Base-by-base conservation (phyloP, 192 early-diverging fungal genomes). In the Coemansia sp. region DNA sequence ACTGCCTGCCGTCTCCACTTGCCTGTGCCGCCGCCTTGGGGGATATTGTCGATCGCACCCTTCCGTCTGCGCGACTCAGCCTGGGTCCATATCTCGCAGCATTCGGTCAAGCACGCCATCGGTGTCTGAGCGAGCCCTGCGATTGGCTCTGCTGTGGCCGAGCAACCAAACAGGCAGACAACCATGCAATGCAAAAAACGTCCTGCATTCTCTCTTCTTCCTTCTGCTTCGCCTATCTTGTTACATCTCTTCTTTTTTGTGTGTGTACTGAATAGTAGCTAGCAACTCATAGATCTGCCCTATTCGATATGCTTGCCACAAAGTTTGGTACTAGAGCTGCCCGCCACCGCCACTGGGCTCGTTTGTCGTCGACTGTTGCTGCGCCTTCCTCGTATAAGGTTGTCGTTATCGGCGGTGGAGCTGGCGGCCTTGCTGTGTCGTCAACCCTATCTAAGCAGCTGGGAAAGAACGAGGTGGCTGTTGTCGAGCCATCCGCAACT, bases 401-500 rank as follows among this genome's bases (percentile, higher is more conserved):
- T n/a, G 79, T 85, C 15, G 76, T 85, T 24, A 64, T 85, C 22
- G 84, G 84, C 32, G 84, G 76, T 37, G 84, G 84, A n/a, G 80
- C 74, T 6, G 81, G 62, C 43, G 81, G 81, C 29, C 71, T 88
- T 22, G 71, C 83, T 59, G 92, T 93, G 45, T 88, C 92, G 12
- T 87, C 91, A 35, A 90, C 90, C 7, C 67, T 93, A 9, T 76
- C 90, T 10, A 64, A 86, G 42, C 68, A 83, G 31, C 85, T 91
- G n/a, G 88, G 89, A 62, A 79, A 84, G 60, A 77, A 84, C 40
- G 77, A 87, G 25, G 88, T 93, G 6, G 90, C 91, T n/a, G 85
- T 93, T 36, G 78, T 93, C 51, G 92, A 93, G 53, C 91, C 92
- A 25, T 86, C 92, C 0, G 67, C 65, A 42, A 79, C 76, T 3